Percentiles rank a stretch among this genome's conserved stretches.
These are phyloP conservation scores for Achlya hypogyna DNA, from an alignment of 352 stramenopile species.

Conservation along the genomic window DNA sequence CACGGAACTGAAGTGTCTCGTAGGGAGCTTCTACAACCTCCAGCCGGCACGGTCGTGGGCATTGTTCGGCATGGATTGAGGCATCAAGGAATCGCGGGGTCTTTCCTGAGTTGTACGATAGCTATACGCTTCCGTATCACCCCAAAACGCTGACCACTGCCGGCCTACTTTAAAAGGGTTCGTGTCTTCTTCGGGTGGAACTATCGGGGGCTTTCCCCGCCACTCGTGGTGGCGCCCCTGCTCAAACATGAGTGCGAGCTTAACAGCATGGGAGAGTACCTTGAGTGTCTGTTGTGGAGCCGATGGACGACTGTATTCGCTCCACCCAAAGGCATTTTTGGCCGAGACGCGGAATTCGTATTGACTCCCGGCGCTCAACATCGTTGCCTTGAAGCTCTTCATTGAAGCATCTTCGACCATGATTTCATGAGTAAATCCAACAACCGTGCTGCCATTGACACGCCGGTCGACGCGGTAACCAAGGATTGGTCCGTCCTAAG, in stretches of 20 bases:
- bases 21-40: constrained; percentile 28
- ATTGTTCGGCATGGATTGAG: constrained; percentile 32
- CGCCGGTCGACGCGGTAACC: constrained; percentile 53
- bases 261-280: neutral
- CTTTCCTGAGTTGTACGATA: constrained; percentile 46
- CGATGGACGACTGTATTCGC: constrained; percentile 62
- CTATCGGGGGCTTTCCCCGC: neutral
- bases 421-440: constrained; percentile 50
- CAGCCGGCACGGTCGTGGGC: constrained; percentile 23
- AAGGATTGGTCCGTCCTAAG: constrained; percentile 26
- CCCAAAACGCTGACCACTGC: too few species aligned
- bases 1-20: constrained; percentile 29
- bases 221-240: constrained; percentile 16
- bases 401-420: constrained; percentile 22
- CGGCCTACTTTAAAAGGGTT: constrained; percentile 18
- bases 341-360: constrained; percentile 83
- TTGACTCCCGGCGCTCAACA: constrained; percentile 56
- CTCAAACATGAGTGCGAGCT: neutral
- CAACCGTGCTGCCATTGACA: constrained; percentile 43
- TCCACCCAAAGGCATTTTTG: constrained; percentile 52
- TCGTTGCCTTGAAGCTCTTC: constrained; percentile 32
- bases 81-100: constrained; percentile 54
- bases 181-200: constrained; percentile 1
- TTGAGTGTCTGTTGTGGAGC: constrained; percentile 38
- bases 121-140: neutral